Percentiles rank a stretch among this genome's conserved stretches.
phyloP scores from a whole-genome alignment of 148 eudicot genomes.

The Nepenthes mirabilis region DNA sequence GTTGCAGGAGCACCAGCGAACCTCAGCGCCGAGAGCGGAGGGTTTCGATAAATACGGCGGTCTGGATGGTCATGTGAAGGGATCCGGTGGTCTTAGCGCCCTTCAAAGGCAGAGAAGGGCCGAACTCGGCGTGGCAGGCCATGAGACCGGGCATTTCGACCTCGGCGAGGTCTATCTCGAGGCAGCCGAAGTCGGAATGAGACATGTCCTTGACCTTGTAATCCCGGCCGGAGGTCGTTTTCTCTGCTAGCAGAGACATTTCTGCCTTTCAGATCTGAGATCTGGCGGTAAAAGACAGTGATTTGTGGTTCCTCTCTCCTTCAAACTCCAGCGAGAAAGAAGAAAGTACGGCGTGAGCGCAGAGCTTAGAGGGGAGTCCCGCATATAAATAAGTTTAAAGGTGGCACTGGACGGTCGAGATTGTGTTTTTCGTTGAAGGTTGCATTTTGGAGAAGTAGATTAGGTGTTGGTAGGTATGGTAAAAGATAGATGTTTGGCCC shows the following conservation, averaged over 20 bases:
- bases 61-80: constrained; percentile 94
- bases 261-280: no score
- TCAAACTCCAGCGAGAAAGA: no score
- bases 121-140: constrained; percentile 73
- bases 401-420: no score
- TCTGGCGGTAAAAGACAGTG: no score
- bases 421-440: no score
- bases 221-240: constrained; percentile 72
- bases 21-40: constrained; percentile 94
- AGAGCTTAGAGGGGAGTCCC: no score
- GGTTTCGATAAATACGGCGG: constrained; percentile 90
- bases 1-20: constrained; percentile 97
- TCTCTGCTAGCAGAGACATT: constrained; percentile 75
- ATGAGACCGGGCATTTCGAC: constrained; percentile 97
- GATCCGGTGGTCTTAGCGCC: constrained; percentile 86
- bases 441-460: no score
- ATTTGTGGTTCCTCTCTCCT: no score
- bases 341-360: no score
- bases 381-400: no score
- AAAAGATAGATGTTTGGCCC: no score
- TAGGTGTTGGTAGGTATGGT: no score
- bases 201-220: constrained; percentile 98
- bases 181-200: constrained; percentile 89
- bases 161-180: constrained; percentile 85
- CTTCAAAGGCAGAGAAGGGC: constrained; percentile 78